Percentiles rank a stretch among this genome's conserved stretches.
These are phyloP conservation scores for Botrytis aclada DNA, from an alignment of 2,329 filamentous ascomycete genomes.

Conservation along the genomic window DNA sequence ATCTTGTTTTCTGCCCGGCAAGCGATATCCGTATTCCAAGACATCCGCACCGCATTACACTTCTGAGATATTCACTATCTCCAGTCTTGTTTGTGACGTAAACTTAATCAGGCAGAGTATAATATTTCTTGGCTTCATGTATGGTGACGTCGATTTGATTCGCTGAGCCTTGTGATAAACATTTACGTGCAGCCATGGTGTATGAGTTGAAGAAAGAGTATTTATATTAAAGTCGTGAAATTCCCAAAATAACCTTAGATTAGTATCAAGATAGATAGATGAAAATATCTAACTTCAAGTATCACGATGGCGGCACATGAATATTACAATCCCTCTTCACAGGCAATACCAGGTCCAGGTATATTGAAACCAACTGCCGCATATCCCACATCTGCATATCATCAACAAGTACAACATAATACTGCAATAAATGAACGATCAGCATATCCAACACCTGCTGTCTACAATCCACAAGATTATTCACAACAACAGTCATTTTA, in stretches of 20 bases:
- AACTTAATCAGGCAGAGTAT: not conserved
- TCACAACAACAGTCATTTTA: not conserved
- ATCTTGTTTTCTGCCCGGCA: not conserved
- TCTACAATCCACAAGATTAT: not conserved
- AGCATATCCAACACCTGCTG: not conserved
- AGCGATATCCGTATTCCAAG: not conserved
- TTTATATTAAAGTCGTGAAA: not conserved
- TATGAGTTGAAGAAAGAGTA: not conserved
- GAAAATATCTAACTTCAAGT: not conserved
- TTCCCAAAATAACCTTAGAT: not conserved
- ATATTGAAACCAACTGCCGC: not conserved
- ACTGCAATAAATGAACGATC: not conserved
- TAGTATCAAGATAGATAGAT: not conserved
- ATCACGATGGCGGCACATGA: not conserved
- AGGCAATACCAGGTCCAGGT: not conserved
- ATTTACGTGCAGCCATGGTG: not conserved
- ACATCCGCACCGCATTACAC: not conserved
- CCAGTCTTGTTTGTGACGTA: not conserved
- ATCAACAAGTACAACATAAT: slow-evolving; percentile 8
- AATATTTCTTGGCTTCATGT: slow-evolving; percentile 10
- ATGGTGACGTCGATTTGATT: slow-evolving; percentile 12
- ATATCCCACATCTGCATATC: slow-evolving; percentile 6
- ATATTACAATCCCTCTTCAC: slow-evolving; percentile 3
- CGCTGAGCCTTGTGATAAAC: slow-evolving; percentile 2
- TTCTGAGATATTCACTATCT: not conserved